phyloP scores from a whole-genome alignment of 129 eudicot species.

The Gnaphalium uliginosum region DNA sequence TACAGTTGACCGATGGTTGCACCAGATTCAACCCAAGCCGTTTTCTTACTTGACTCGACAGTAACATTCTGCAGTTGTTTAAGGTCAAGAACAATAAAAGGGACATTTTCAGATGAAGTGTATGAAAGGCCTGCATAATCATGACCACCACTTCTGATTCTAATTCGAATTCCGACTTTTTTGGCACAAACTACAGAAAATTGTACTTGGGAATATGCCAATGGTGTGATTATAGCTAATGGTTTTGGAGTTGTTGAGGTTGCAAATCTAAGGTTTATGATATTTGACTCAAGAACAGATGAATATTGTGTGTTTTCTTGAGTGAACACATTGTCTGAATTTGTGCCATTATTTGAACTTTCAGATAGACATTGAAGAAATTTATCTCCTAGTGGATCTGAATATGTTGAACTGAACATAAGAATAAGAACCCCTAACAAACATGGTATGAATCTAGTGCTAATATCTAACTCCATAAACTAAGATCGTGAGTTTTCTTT shows the following conservation, averaged over 20 bases:
- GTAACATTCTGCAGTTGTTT: not conserved
- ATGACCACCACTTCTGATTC: conserved; percentile 11
- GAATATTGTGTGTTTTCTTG: conserved; percentile 5
- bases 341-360: not conserved
- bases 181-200: conserved; percentile 5
- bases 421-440: not conserved
- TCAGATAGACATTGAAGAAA: conserved; percentile 16
- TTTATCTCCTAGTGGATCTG: not conserved
- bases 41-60: not conserved
- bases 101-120: not conserved
- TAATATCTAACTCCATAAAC: not conserved
- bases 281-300: conserved; percentile 6
- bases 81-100: conserved; percentile 11
- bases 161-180: not conserved
- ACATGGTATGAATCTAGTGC: conserved; percentile 3
- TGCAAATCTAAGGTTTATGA: not conserved
- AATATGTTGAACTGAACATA: not conserved
- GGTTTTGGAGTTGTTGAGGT: conserved; percentile 1
- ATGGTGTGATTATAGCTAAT: conserved; percentile 2
- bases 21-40: conserved; percentile 17
- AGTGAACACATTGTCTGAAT: not conserved
- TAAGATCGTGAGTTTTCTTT: not conserved
- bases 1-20: conserved; percentile 9
- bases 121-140: conserved; percentile 14
- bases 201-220: not conserved